Conservation (phyloP, 441 rosid species). For the Erodium trifolium region DNA sequence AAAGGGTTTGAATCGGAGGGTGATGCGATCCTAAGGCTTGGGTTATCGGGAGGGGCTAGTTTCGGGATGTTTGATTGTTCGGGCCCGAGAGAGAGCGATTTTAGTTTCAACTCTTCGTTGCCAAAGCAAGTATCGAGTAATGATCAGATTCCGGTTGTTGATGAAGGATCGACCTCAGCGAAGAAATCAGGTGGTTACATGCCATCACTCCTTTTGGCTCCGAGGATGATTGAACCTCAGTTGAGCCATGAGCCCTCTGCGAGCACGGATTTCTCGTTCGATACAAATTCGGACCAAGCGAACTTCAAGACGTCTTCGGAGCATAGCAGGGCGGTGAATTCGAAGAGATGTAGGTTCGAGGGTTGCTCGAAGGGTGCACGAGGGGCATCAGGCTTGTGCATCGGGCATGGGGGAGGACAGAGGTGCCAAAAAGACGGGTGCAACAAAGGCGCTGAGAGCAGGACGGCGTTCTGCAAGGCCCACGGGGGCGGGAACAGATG, state of each 20-base stretch:
- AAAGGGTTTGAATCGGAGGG: conserved; percentile 41
- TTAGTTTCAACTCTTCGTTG: too few species aligned
- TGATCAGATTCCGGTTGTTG: conserved; percentile 43
- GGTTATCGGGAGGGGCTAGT: conserved; percentile 43
- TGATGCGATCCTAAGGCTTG: conserved; percentile 61
- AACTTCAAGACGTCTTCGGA: conserved; percentile 37
- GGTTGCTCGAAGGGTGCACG: conserved; percentile 87
- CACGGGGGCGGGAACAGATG: conserved; percentile 88
- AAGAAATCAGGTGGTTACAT: conserved; percentile 85
- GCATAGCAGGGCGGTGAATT: conserved; percentile 32
- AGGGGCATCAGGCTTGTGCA: conserved; percentile 83
- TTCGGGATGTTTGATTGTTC: too few species aligned
- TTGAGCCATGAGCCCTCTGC: conserved; percentile 18
- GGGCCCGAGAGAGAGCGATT: too few species aligned
- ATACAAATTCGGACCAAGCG: conserved; percentile 26
- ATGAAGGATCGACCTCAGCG: conserved; percentile 89
- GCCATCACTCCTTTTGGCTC: conserved; percentile 72
- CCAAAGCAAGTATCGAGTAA: too few species aligned
- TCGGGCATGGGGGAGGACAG: conserved; percentile 94
- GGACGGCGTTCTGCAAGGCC: conserved; percentile 36
- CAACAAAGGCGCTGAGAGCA: conserved; percentile 83
- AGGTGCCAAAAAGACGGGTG: conserved; percentile 83
- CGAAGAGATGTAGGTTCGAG: conserved; percentile 60
- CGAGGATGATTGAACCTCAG: conserved; percentile 22
- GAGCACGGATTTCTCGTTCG: conserved; percentile 46